Evolutionary conservation across 257 asterid genomes (phyloP).

Genomic region (Cynanchum wilfordii): DNA sequence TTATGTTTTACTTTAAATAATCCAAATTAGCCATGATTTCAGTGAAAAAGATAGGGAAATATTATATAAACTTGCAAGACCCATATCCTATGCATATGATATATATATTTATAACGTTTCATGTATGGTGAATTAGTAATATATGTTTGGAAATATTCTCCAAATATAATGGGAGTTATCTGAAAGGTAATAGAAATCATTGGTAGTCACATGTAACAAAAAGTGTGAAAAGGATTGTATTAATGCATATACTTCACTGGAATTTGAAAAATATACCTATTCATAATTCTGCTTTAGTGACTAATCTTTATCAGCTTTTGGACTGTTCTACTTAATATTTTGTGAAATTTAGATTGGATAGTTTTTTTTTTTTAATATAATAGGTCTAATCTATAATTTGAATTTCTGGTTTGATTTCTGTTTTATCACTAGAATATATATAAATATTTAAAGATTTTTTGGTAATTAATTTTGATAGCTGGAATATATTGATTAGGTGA

Average conservation of each 20-base stretch:
- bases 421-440: too few species aligned
- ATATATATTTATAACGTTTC: not conserved
- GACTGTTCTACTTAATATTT: not conserved
- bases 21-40: not conserved
- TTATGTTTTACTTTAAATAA: not conserved
- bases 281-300: not conserved
- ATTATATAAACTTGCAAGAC: not conserved
- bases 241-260: not conserved
- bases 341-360: too few species aligned
- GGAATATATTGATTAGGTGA: too few species aligned
- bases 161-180: not conserved
- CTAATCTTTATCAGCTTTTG: not conserved
- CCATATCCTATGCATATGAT: not conserved
- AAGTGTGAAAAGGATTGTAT: not conserved
- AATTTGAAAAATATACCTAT: not conserved
- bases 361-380: too few species aligned
- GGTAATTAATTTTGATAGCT: too few species aligned
- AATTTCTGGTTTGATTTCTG: too few species aligned
- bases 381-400: too few species aligned
- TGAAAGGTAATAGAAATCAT: not conserved
- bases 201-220: not conserved
- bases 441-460: too few species aligned
- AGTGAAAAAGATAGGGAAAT: not conserved
- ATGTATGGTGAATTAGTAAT: not conserved
- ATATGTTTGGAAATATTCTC: not conserved